These are phyloP conservation scores for Paracoccidioides lutzii DNA, from an alignment of 2,329 filamentous ascomycete genomes.

Conservation along the genomic window DNA sequence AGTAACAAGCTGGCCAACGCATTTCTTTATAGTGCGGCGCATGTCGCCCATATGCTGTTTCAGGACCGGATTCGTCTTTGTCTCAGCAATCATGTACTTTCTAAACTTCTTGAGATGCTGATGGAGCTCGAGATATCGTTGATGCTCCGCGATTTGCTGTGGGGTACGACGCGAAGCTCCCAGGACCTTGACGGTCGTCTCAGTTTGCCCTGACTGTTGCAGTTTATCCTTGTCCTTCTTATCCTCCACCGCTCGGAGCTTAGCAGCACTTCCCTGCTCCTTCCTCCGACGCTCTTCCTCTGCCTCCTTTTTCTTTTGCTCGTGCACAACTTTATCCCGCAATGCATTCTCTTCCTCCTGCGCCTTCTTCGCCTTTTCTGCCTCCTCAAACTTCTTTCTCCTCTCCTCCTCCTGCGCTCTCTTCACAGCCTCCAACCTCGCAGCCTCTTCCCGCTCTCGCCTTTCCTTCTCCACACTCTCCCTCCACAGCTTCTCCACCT, in stretches of 20 bases:
- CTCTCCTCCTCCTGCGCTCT: slow-evolving; percentile 37
- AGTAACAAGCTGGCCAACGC: slow-evolving; percentile 57
- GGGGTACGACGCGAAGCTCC: slow-evolving; percentile 19
- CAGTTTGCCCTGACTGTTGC: slow-evolving; percentile 14
- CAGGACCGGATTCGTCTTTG: slow-evolving; percentile 43
- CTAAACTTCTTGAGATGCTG: slow-evolving; percentile 51
- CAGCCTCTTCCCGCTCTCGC: slow-evolving; percentile 16
- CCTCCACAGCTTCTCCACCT: slow-evolving; percentile 29
- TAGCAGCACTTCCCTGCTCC: slow-evolving; percentile 20
- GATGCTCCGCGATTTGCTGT: slow-evolving; percentile 32
- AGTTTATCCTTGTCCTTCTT: slow-evolving; percentile 19
- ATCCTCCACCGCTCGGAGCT: slow-evolving; percentile 14
- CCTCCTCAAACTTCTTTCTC: slow-evolving; percentile 34
- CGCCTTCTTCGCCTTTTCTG: slow-evolving; percentile 36
- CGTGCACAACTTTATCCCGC: slow-evolving; percentile 9
- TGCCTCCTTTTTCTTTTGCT: slow-evolving; percentile 20
- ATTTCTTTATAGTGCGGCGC: slow-evolving; percentile 57
- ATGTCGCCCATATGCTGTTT: slow-evolving; percentile 59
- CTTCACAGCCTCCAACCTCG: slow-evolving; percentile 13
- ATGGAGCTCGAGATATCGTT: slow-evolving; percentile 47
- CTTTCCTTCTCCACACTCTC: slow-evolving; percentile 21
- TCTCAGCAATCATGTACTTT: slow-evolving; percentile 41
- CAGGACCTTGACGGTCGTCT: slow-evolving; percentile 9
- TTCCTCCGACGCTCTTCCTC: slow-evolving; percentile 20
- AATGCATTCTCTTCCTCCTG: slow-evolving; percentile 22